A percentile compares a stretch with the other conserved stretches of the same genome.
phyloP scores from a whole-genome alignment of 2,329 filamentous ascomycete genomes.

The Zopfia rhizophila region DNA sequence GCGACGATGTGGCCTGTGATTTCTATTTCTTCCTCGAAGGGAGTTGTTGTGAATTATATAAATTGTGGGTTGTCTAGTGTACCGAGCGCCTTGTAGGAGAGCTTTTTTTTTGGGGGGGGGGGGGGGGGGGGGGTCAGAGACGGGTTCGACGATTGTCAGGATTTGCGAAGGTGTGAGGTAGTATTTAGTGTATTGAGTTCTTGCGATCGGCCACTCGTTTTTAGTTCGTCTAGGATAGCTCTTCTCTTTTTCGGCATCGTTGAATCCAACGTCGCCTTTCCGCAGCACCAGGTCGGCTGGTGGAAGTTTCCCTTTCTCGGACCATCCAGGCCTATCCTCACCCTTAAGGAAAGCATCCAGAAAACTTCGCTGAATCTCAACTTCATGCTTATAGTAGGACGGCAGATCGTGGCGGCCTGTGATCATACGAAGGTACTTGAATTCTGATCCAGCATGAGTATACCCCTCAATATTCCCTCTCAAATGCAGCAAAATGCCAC shows the following conservation, averaged over 20 bases:
- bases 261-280: constrained; percentile 74
- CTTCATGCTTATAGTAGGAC: constrained; percentile 76
- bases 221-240: constrained; percentile 66
- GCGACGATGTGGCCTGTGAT: constrained; percentile 75
- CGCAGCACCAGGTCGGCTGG: constrained; percentile 70
- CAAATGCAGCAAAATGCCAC: constrained; percentile 74
- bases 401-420: constrained; percentile 76
- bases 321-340: constrained; percentile 72
- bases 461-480: constrained; percentile 76
- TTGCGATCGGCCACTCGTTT: constrained; percentile 72
- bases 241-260: constrained; percentile 70
- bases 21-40: constrained; percentile 72
- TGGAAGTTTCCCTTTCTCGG: constrained; percentile 65
- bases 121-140: constrained; percentile 29
- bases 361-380: constrained; percentile 74
- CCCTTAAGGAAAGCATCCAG: constrained; percentile 77
- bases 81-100: constrained; percentile 70
- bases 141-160: constrained; percentile 51
- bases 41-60: constrained; percentile 66
- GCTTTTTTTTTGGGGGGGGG: constrained; percentile 52
- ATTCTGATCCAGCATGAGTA: constrained; percentile 69
- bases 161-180: constrained; percentile 63
- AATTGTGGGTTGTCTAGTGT: constrained; percentile 64
- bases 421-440: constrained; percentile 77
- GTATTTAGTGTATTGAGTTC: constrained; percentile 71